Evolutionary conservation across 441 rosid species (phyloP).

Genomic region (Populus hybrid): DNA sequence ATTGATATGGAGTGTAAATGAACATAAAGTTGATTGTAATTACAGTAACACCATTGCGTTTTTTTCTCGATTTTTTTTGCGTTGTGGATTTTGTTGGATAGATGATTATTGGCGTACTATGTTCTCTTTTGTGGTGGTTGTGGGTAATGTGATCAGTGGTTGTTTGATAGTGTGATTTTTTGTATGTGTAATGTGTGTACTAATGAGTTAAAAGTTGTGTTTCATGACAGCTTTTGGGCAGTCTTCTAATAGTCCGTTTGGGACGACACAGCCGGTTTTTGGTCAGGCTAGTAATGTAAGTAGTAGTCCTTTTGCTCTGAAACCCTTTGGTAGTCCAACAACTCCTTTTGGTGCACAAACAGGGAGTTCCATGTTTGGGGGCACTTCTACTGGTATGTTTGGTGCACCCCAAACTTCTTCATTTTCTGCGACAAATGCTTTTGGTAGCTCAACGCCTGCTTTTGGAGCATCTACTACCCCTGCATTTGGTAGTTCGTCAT

Average conservation of each 20-base stretch:
- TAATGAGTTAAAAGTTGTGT: constrained; percentile 17
- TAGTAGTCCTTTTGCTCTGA: constrained; percentile 75
- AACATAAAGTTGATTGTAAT: background rate
- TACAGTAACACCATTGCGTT: background rate
- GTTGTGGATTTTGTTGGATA: background rate
- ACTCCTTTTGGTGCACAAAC: constrained; percentile 86
- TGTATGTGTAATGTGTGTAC: background rate
- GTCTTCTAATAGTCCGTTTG: constrained; percentile 75
- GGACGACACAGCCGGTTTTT: constrained; percentile 58
- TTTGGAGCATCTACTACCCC: constrained; percentile 69
- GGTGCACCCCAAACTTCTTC: constrained; percentile 71
- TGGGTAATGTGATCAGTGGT: background rate
- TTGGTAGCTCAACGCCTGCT: constrained; percentile 65
- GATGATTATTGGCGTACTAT: background rate
- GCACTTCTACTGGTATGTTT: constrained; percentile 90
- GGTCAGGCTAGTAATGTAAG: constrained; percentile 66
- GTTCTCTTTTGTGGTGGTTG: constrained; percentile 1
- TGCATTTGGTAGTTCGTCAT: constrained; percentile 50
- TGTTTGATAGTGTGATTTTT: constrained; percentile 8
- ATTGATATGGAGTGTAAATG: background rate
- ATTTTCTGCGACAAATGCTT: constrained; percentile 56
- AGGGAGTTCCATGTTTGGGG: constrained; percentile 75
- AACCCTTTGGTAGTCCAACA: constrained; percentile 64
- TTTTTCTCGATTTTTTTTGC: background rate
- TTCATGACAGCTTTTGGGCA: constrained; percentile 83